A percentile compares a stretch with the other conserved stretches of the same genome.
Conservation (phyloP, 805 yeast species). For the Starmerella lactis-condensi region DNA sequence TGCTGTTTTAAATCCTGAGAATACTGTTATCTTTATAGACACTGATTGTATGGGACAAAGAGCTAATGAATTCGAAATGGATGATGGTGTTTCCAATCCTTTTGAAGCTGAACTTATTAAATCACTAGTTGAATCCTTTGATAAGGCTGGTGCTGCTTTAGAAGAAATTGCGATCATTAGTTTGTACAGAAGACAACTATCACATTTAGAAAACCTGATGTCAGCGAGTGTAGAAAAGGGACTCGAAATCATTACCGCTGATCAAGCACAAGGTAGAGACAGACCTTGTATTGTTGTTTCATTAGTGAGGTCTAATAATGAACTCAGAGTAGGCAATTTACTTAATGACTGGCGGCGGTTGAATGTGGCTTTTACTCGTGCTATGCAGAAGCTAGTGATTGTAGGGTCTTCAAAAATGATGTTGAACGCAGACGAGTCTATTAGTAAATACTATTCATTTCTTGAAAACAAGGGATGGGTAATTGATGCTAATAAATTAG, state of each 20-base stretch:
- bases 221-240: conserved; percentile 11
- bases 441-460: conserved; percentile 10
- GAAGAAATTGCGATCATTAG: conserved; percentile 68
- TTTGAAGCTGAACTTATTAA: conserved; percentile 50
- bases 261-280: conserved; percentile 89
- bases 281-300: conserved; percentile 82
- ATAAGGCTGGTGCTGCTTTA: conserved; percentile 27
- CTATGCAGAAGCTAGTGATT: conserved; percentile 63
- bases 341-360: conserved; percentile 78
- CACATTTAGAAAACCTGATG: conserved; percentile 23
- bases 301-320: conserved; percentile 61
- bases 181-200: conserved; percentile 63
- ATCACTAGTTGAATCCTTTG: conserved; percentile 33
- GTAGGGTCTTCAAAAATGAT: conserved; percentile 49
- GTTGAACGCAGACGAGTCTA: conserved; percentile 12
- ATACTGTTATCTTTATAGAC: conserved; percentile 55
- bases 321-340: conserved; percentile 51
- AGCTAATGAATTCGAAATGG: conserved; percentile 35
- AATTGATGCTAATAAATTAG: too few relatives aligned
- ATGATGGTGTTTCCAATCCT: conserved; percentile 55
- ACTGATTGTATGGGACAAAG: conserved; percentile 44
- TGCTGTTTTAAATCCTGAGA: conserved; percentile 32
- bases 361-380: conserved; percentile 87
- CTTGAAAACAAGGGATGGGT: conserved; percentile 9
- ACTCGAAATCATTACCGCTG: conserved; percentile 79